These are phyloP conservation scores for Cryphonectria parasitica DNA, from an alignment of 2,329 filamentous ascomycete genomes.

Conservation along the genomic window DNA sequence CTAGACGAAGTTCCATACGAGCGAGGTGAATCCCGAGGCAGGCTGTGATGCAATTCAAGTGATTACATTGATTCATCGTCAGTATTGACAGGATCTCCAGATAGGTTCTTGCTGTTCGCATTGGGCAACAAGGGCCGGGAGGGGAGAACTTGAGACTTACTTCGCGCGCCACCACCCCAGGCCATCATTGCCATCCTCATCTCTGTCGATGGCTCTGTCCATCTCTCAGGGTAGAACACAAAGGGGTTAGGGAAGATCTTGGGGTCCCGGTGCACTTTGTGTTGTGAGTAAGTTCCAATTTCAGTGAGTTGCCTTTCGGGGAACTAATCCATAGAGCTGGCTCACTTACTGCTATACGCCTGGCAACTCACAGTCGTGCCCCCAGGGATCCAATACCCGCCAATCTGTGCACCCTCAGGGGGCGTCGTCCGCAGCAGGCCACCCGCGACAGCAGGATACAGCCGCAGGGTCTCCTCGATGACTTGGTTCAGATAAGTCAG, in stretches of 20 bases:
- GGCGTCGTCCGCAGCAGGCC: slow-evolving; percentile 47
- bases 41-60: slow-evolving; percentile 27
- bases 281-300: background rate
- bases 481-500: slow-evolving; percentile 47
- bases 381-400: slow-evolving; percentile 44
- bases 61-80: background rate
- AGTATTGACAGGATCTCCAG: background rate
- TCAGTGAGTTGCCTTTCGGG: background rate
- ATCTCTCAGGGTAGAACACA: slow-evolving; percentile 42
- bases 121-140: no score
- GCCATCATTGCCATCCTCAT: slow-evolving; percentile 37
- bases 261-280: slow-evolving; percentile 46
- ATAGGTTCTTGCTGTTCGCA: no score
- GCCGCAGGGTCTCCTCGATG: slow-evolving; percentile 50
- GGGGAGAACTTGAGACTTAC: slow-evolving; percentile 25
- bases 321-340: background rate
- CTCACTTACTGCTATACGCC: slow-evolving; percentile 41
- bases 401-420: slow-evolving; percentile 42
- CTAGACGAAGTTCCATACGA: slow-evolving; percentile 55
- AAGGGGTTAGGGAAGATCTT: slow-evolving; percentile 46
- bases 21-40: slow-evolving; percentile 61
- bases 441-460: slow-evolving; percentile 47
- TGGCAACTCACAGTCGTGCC: slow-evolving; percentile 48
- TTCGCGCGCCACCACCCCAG: slow-evolving; percentile 37
- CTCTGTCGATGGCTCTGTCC: slow-evolving; percentile 37